Evolutionary conservation across 2,329 filamentous ascomycete species (phyloP).

Genomic region (Tothia fuscella): DNA sequence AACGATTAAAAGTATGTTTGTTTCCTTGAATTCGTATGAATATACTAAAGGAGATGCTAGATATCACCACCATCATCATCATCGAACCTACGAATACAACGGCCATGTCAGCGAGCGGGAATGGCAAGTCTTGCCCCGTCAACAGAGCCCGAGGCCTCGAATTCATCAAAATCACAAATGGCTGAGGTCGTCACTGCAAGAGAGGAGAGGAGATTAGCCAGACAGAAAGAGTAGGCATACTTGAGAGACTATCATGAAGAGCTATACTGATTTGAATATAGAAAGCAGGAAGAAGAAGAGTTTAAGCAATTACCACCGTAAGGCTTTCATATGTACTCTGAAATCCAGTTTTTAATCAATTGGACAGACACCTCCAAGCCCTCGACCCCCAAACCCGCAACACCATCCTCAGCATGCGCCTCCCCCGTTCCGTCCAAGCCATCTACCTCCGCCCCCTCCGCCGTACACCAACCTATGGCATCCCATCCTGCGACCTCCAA

Average conservation of each 20-base stretch:
- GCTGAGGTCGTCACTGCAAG: neutral
- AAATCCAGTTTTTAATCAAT: neutral
- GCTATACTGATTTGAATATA: neutral
- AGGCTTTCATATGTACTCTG: neutral
- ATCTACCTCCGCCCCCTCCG: constrained; percentile 77
- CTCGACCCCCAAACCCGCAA: constrained; percentile 8
- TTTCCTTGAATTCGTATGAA: neutral
- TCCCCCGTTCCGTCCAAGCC: constrained; percentile 72
- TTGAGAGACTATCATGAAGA: no score
- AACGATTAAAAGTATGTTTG: constrained; percentile 29
- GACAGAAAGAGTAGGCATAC: neutral
- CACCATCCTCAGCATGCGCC: constrained; percentile 29
- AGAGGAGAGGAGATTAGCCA: neutral
- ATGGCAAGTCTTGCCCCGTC: constrained; percentile 5
- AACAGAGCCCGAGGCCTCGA: neutral
- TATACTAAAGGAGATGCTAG: neutral
- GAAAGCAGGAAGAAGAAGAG: neutral
- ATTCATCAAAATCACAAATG: neutral
- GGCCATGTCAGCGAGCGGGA: constrained; percentile 1
- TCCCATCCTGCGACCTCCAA: constrained; percentile 83
- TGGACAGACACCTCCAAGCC: constrained; percentile 1
- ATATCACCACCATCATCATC: neutral
- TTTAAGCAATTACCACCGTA: constrained; percentile 1
- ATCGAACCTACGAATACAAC: neutral
- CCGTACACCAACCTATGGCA: constrained; percentile 58